A percentile compares a stretch with the other conserved stretches of the same genome.
Conservation (phyloP, 371 early-diverging fungal species). For the Mucor velutinosus region DNA sequence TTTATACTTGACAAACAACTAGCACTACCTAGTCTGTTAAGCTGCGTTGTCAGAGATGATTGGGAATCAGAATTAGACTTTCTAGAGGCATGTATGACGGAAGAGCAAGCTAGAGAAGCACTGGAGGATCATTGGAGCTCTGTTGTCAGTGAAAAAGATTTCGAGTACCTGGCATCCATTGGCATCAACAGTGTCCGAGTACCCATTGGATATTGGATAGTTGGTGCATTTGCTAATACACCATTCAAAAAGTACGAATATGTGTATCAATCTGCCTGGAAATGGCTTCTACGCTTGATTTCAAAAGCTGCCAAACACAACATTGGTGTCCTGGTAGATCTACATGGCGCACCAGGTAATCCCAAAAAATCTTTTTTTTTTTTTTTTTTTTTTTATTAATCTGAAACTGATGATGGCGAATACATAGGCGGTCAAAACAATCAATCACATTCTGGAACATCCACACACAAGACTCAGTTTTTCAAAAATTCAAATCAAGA, state of each 20-base stretch:
- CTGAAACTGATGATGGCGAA: background rate
- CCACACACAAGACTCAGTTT: slow-evolving; percentile 19
- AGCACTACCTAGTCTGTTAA: slow-evolving; percentile 30
- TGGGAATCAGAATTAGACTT: background rate
- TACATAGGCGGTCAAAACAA: slow-evolving; percentile 29
- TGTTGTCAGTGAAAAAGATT: slow-evolving; percentile 65
- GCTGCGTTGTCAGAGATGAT: background rate
- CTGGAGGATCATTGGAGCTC: slow-evolving; percentile 58
- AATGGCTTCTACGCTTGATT: slow-evolving; percentile 51
- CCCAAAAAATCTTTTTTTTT: too few relatives aligned
- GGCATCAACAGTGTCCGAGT: slow-evolving; percentile 71
- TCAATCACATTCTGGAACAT: slow-evolving; percentile 29
- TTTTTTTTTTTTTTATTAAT: background rate
- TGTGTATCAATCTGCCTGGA: slow-evolving; percentile 38
- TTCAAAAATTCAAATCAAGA: slow-evolving; percentile 11
- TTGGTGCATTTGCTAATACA: slow-evolving; percentile 15
- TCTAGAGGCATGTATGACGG: slow-evolving; percentile 34
- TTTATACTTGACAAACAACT: slow-evolving; percentile 68
- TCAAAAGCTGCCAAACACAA: slow-evolving; percentile 55
- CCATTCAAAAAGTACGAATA: slow-evolving; percentile 24
- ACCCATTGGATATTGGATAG: slow-evolving; percentile 71
- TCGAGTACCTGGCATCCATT: slow-evolving; percentile 47
- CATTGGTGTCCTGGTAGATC: slow-evolving; percentile 66
- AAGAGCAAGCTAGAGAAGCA: slow-evolving; percentile 37
- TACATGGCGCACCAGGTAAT: slow-evolving; percentile 65